Evolutionary conservation across 208 protist species (phyloP).

Genomic region (Trypanosomatidae sp.): DNA sequence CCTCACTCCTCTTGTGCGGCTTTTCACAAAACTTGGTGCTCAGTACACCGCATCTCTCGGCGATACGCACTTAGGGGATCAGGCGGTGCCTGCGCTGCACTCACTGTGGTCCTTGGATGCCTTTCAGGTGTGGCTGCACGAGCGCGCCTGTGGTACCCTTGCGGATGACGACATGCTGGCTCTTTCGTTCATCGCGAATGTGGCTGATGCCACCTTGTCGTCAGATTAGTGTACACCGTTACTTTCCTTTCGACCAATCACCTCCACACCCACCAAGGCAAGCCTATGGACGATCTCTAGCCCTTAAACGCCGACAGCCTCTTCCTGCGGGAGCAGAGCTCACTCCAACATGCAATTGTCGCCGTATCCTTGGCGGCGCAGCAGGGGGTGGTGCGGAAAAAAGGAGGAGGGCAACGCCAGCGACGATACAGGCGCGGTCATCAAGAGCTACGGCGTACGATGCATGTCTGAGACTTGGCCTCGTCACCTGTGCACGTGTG

Average conservation of each 20-base stretch:
- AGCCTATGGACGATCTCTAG: slow-evolving; percentile 95
- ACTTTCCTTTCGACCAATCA: neutral
- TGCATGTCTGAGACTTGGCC: neutral
- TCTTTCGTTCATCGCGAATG: neutral
- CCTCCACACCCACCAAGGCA: slow-evolving; percentile 63
- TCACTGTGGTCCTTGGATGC: neutral
- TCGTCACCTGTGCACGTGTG: neutral
- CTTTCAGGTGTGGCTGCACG: slow-evolving; percentile 5
- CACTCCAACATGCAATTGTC: slow-evolving; percentile 17
- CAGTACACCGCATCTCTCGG: neutral
- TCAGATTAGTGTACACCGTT: neutral
- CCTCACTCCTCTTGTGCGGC: neutral
- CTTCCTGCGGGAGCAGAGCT: slow-evolving; percentile 61
- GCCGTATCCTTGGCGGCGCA: neutral
- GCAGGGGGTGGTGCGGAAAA: no score
- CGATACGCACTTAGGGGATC: neutral
- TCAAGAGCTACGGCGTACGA: slow-evolving; percentile 40
- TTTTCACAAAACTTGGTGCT: neutral
- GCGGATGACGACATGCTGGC: neutral
- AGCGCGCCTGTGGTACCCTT: neutral
- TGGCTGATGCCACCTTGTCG: neutral
- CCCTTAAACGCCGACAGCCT: slow-evolving; percentile 89
- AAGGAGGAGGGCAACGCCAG: neutral
- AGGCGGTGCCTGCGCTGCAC: neutral
- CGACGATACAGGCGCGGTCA: slow-evolving; percentile 41